Evolutionary conservation across 371 early-diverging fungal species (phyloP).

Genomic region (Cokeromyces recurvatus): DNA sequence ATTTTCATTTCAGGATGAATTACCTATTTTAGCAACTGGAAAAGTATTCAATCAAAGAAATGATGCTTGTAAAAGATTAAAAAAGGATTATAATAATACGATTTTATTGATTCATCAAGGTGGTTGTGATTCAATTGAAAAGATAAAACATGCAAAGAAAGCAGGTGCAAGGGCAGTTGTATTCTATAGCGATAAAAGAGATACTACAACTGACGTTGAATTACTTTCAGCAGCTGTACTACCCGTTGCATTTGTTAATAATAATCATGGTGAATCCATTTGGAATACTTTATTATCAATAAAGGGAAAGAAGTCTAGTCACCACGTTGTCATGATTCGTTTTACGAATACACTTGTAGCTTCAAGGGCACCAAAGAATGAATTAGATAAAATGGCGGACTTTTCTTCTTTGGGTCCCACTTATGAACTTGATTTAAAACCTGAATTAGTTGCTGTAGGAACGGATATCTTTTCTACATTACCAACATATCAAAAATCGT

Average conservation of each 20-base stretch:
- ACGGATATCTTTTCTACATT: constrained; percentile 65
- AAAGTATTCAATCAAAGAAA: constrained; percentile 8
- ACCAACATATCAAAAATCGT: constrained; percentile 31
- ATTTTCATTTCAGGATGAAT: background rate
- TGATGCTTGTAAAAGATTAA: constrained; percentile 10
- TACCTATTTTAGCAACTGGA: constrained; percentile 6
- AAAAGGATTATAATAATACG: constrained; percentile 12
- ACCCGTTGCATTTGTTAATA: constrained; percentile 36
- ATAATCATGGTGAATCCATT: constrained; percentile 14
- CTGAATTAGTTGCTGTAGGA: constrained; percentile 66
- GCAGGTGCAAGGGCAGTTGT: constrained; percentile 49
- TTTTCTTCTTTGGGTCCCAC: constrained; percentile 47
- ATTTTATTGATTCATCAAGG: constrained; percentile 44
- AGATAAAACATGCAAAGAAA: constrained; percentile 37
- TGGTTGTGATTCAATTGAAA: constrained; percentile 35
- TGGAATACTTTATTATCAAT: background rate
- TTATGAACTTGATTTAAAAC: constrained; percentile 40
- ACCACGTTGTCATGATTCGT: no score
- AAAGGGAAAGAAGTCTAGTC: no score
- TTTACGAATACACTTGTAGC: constrained; percentile 20
- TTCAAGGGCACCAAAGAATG: constrained; percentile 8
- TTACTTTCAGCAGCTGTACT: constrained; percentile 8
- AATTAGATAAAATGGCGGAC: constrained; percentile 13
- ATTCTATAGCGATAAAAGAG: constrained; percentile 25
- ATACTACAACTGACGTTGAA: constrained; percentile 5